phyloP scores from a whole-genome alignment of 371 early-diverging fungal species.

The Mortierella sp. region DNA sequence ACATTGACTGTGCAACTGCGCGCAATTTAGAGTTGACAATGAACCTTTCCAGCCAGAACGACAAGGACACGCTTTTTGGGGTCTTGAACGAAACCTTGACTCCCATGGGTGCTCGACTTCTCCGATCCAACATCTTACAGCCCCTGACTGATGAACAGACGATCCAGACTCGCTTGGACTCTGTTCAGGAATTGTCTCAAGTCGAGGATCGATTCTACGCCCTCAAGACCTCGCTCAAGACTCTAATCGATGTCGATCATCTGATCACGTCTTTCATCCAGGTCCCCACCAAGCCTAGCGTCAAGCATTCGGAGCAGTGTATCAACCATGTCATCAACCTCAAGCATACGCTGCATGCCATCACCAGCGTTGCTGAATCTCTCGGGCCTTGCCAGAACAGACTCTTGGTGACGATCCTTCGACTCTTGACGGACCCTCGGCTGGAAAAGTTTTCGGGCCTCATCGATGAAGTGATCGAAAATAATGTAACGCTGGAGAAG shows the following conservation, averaged over 20 bases:
- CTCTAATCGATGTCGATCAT: conserved; percentile 64
- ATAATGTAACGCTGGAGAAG: conserved; percentile 78
- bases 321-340: conserved; percentile 81
- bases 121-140: conserved; percentile 82
- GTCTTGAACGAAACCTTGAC: conserved; percentile 75
- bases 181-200: conserved; percentile 42
- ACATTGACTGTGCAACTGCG: conserved; percentile 71
- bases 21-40: conserved; percentile 76
- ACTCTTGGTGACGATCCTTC: conserved; percentile 61
- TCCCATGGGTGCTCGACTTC: conserved; percentile 80
- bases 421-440: conserved; percentile 48
- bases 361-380: conserved; percentile 57
- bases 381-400: conserved; percentile 56
- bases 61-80: conserved; percentile 65
- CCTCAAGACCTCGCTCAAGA: conserved; percentile 33
- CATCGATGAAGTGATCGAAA: conserved; percentile 73
- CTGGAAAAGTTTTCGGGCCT: conserved; percentile 54
- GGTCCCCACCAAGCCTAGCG: conserved; percentile 60
- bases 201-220: conserved; percentile 29
- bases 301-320: conserved; percentile 75
- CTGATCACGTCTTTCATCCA: conserved; percentile 67
- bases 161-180: conserved; percentile 53
- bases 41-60: conserved; percentile 60
- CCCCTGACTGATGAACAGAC: conserved; percentile 65
- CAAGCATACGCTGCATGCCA: conserved; percentile 71